Evolutionary conservation across 169 alveolate species (phyloP), one percentile per base, ranked within the genome.

Genomic region (Eimeria necatrix): DNA sequence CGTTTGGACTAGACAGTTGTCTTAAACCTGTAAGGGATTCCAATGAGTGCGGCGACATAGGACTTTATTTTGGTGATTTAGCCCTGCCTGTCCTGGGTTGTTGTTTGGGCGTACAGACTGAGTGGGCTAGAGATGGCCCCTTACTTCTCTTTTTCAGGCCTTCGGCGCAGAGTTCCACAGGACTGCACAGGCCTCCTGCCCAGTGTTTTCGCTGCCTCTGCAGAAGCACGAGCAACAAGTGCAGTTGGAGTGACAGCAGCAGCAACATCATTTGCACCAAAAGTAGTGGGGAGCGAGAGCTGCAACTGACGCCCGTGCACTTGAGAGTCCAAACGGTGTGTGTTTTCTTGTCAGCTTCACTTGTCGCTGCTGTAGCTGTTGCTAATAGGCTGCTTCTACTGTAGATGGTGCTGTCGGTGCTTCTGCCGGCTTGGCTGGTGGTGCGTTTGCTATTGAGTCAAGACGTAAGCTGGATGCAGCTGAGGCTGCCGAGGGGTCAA

Each of bases 281-380:
- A 52, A 73, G 59, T 56, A 76, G 46, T 61, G 64, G 64, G 49
- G 68, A 2, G 5, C 20, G n/a, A 10, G 86, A 49, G 20, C 41
- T 76, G 48, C 86, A 76, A 48, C 61, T 76, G 8, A 46, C 46
- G 16, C 86, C 68, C 51, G 68, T 49, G 48, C 46, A 18, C 46
- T 48, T 76, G 22, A 48, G 86, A n/a, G 51, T 76, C 51, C 68
- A 76, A 76, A 76, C 86, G 86, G 86, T 76, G 24, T n/a, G 49
- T 0, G 20, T 61, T 46, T 26, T n/a, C 8, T n/a, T 46, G 64
- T 7, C 41, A 3, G 22, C 26, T 46, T 53, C 32, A 20, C 73
- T 24, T 8, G 26, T 8, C 46, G 83, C 56, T 73, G 83, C 83
- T 73, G 60, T 41, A 20, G 85, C 85, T 24, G 26, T 32, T 73